phyloP scores from a whole-genome alignment of 106 monocot species.

The Amphibolis antarctica region DNA sequence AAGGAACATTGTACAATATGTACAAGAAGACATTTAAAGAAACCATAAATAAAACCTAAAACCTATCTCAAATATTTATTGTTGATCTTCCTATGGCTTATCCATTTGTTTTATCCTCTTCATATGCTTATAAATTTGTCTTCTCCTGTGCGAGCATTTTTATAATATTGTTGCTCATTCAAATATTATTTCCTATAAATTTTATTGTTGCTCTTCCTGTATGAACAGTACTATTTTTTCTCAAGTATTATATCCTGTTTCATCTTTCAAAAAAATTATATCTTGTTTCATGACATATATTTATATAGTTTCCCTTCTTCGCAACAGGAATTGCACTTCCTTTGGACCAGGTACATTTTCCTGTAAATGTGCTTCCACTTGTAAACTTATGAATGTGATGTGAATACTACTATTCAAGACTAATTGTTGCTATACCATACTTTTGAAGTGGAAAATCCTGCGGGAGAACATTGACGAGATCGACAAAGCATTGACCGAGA shows the following conservation, averaged over 20 bases:
- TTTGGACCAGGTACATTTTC: constrained; percentile 2
- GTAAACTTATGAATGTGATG: neutral
- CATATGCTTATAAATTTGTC: too few species aligned
- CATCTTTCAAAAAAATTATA: neutral
- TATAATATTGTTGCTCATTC: too few species aligned
- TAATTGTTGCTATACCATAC: neutral
- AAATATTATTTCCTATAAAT: too few species aligned
- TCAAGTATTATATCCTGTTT: neutral
- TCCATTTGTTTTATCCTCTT: too few species aligned
- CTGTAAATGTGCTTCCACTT: neutral
- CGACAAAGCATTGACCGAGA: neutral
- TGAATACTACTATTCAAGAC: neutral
- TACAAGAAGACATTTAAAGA: too few species aligned
- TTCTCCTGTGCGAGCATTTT: too few species aligned
- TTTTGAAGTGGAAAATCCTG: constrained; percentile 6
- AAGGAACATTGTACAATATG: too few species aligned
- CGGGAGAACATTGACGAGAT: constrained; percentile 2
- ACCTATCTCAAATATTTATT: too few species aligned
- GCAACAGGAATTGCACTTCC: constrained; percentile 3
- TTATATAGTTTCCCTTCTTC: neutral
- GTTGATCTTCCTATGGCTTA: too few species aligned
- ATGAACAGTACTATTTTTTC: neutral
- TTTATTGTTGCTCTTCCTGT: too few species aligned
- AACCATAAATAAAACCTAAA: too few species aligned
- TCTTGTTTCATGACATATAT: neutral